These are phyloP conservation scores for Oxytropis ochrocephala DNA, from an alignment of 306 rosid species.

Conservation along the genomic window DNA sequence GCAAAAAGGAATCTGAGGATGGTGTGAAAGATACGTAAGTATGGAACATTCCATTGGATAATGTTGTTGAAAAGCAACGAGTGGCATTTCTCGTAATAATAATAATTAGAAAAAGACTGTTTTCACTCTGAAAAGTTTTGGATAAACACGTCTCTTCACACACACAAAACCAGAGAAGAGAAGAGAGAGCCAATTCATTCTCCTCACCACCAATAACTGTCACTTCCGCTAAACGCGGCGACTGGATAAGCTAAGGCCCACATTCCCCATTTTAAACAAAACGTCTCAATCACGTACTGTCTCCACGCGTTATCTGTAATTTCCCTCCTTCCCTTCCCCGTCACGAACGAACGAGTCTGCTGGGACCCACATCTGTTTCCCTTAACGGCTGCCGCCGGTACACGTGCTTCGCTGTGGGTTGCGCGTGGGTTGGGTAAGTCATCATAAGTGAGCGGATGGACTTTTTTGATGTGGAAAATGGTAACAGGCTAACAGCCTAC, in stretches of 20 bases:
- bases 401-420: background rate
- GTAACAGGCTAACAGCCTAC: no score
- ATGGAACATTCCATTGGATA: constrained; percentile 24
- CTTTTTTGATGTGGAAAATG: constrained; percentile 31
- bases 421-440: background rate
- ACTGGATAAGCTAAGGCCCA: constrained; percentile 31
- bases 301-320: constrained; percentile 7
- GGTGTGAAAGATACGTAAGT: constrained; percentile 30
- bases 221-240: constrained; percentile 27
- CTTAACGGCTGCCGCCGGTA: background rate
- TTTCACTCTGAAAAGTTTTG: background rate
- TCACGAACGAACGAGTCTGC: background rate
- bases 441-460: no score
- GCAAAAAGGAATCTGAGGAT: background rate
- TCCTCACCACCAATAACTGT: constrained; percentile 9
- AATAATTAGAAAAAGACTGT: background rate
- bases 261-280: background rate
- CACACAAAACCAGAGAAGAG: background rate
- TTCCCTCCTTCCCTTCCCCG: background rate
- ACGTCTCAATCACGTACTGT: constrained; percentile 15
- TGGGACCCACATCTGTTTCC: background rate
- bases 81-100: constrained; percentile 11
- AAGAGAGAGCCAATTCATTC: background rate
- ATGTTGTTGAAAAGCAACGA: background rate
- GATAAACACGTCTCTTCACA: constrained; percentile 13